These are phyloP conservation scores for Mycena olivaceomarginata DNA, from an alignment of 768 basidiomycete genomes.

Conservation along the genomic window DNA sequence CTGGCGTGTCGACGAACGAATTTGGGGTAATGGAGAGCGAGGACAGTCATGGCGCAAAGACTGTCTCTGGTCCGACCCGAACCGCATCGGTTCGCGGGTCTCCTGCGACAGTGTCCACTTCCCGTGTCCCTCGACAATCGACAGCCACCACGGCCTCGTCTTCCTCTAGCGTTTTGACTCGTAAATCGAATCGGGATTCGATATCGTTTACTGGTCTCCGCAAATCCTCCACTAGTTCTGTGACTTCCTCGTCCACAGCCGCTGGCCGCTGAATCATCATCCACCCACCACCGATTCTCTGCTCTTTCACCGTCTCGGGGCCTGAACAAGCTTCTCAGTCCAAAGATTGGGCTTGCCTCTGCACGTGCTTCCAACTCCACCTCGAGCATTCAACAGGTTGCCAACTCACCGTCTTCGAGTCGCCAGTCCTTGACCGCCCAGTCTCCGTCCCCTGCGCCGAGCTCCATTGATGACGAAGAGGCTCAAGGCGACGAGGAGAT, in stretches of 20 bases:
- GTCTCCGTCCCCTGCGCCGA: conserved; percentile 85
- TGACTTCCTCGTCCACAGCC: conserved; percentile 79
- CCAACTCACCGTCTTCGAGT: conserved; percentile 80
- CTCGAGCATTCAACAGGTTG: conserved; percentile 69
- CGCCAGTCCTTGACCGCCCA: conserved; percentile 84
- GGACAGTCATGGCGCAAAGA: conserved; percentile 68
- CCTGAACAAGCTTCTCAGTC: conserved; percentile 82
- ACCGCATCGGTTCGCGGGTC: conserved; percentile 80
- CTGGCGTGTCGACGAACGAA: conserved; percentile 75
- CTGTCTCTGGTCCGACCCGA: conserved; percentile 59
- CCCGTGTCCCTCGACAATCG: conserved; percentile 82
- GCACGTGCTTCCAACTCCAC: conserved; percentile 73
- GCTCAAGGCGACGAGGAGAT: conserved; percentile 96
- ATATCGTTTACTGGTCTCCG: conserved; percentile 84
- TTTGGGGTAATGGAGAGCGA: conserved; percentile 88
- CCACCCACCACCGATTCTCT: conserved; percentile 80
- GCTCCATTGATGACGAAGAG: conserved; percentile 90
- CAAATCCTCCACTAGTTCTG: conserved; percentile 89
- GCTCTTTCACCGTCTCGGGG: conserved; percentile 91
- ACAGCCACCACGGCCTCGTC: conserved; percentile 66
- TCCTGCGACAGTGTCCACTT: conserved; percentile 72
- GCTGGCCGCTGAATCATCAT: conserved; percentile 64
- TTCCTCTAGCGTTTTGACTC: conserved; percentile 68
- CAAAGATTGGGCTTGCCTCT: conserved; percentile 81
- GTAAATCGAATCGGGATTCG: conserved; percentile 87